A percentile compares a stretch with the other conserved stretches of the same genome.
Conservation (phyloP, 1,139 yeast genomes). For the Blastobotrys apis region DNA sequence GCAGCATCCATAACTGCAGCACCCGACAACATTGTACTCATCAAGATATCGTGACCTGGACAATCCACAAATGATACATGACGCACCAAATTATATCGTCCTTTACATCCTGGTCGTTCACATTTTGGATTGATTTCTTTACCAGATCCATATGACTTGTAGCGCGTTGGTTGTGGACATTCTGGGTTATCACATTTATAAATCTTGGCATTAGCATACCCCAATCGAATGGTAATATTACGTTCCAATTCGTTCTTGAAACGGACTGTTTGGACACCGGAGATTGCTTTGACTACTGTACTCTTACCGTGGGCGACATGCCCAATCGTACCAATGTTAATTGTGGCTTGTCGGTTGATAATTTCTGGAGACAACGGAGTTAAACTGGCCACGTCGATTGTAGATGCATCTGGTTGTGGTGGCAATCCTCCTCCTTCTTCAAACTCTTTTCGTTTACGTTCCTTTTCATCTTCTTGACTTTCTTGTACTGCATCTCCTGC, state of each 20-base stretch:
- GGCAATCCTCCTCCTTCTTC: conserved; percentile 99
- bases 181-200: conserved; percentile 84
- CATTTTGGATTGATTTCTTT: conserved; percentile 93
- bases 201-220: conserved; percentile 98
- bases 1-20: conserved; percentile 99
- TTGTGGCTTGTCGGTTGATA: conserved; percentile 97
- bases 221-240: conserved; percentile 96
- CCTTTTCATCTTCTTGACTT: conserved; percentile 57
- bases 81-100: conserved; percentile 85
- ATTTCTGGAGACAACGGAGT: conserved; percentile 92
- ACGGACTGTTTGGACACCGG: conserved; percentile 98
- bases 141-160: conserved; percentile 89
- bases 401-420: conserved; percentile 73
- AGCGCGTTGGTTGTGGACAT: conserved; percentile 94
- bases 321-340: conserved; percentile 98
- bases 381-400: conserved; percentile 68
- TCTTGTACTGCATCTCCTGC: conserved; percentile 66
- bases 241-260: conserved; percentile 98
- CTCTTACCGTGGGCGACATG: conserved; percentile 99
- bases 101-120: conserved; percentile 68
- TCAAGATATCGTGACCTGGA: conserved; percentile 99
- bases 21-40: conserved; percentile 99
- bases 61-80: conserved; percentile 99
- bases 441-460: conserved; percentile 76
- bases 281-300: conserved; percentile 97